Evolutionary conservation across 2,329 filamentous ascomycete species (phyloP).

Genomic region (Aureobasidium uvarum): DNA sequence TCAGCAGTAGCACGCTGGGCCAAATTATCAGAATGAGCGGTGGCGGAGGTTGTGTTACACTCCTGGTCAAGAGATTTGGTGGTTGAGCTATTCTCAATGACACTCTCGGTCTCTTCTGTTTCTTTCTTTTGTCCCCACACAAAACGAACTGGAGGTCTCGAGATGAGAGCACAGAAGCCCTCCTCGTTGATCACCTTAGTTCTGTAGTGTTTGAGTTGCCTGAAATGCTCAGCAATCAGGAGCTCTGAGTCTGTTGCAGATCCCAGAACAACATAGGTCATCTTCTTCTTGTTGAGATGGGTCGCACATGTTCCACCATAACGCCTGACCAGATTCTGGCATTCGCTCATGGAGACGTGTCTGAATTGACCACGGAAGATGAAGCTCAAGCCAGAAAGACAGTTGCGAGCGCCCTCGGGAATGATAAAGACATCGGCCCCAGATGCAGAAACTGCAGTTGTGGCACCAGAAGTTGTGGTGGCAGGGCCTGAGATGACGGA

Average conservation of each 20-base stretch:
- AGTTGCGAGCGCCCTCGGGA: background rate
- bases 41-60: background rate
- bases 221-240: too few relatives aligned
- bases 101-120: background rate
- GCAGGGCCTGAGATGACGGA: too few relatives aligned
- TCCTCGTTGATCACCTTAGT: background rate
- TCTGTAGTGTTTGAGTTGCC: too few relatives aligned
- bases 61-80: background rate
- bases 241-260: too few relatives aligned
- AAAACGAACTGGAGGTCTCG: background rate
- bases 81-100: too few relatives aligned
- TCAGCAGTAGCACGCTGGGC: background rate
- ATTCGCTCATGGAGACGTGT: background rate
- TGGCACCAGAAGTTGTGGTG: too few relatives aligned
- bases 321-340: background rate
- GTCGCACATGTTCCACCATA: background rate
- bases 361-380: background rate
- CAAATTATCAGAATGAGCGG: background rate
- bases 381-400: background rate
- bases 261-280: too few relatives aligned
- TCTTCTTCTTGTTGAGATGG: background rate
- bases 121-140: background rate
- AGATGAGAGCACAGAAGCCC: background rate
- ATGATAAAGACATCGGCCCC: background rate
- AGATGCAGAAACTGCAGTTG: too few relatives aligned